Evolutionary conservation across 1,284 basidiomycete species (phyloP).

Genomic region (Ustilago tritici): DNA sequence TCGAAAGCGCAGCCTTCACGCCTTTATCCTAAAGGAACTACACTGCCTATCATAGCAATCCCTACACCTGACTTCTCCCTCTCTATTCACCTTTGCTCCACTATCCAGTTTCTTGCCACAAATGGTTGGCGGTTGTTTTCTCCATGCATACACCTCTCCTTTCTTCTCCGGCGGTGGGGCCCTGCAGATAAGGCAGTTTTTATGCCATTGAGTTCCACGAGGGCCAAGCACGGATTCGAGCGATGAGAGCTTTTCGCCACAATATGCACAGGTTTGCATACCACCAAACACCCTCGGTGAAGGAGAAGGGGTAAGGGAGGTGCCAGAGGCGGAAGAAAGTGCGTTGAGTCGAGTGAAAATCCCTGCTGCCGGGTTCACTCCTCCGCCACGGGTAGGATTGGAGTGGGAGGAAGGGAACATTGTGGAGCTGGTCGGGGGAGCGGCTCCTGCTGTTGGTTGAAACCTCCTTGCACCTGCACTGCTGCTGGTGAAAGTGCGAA

Average conservation of each 20-base stretch:
- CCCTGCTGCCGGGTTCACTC: slow-evolving; percentile 47
- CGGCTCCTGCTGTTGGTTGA: slow-evolving; percentile 54
- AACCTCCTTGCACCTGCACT: slow-evolving; percentile 20
- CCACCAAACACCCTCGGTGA: slow-evolving; percentile 33
- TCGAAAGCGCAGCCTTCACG: not conserved
- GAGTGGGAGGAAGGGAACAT: slow-evolving; percentile 7
- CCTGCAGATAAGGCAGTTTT: slow-evolving; percentile 49
- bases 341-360: slow-evolving; percentile 40
- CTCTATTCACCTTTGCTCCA: slow-evolving; percentile 52
- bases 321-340: slow-evolving; percentile 17
- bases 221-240: slow-evolving; percentile 58
- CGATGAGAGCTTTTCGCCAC: slow-evolving; percentile 42
- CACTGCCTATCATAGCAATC: slow-evolving; percentile 52
- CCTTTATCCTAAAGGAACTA: slow-evolving; percentile 18
- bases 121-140: not conserved
- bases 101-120: slow-evolving; percentile 57
- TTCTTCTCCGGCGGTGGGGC: slow-evolving; percentile 1
- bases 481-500: not conserved
- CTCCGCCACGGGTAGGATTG: not conserved
- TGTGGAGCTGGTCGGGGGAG: slow-evolving; percentile 48
- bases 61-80: slow-evolving; percentile 56
- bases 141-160: not conserved
- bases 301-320: not conserved
- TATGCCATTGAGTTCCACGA: slow-evolving; percentile 53
- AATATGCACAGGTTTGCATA: slow-evolving; percentile 51